Evolutionary conservation across 2,329 filamentous ascomycete species (phyloP), one percentile per base, ranked within the genome.

Genomic region (Trichoderma aggressivum): DNA sequence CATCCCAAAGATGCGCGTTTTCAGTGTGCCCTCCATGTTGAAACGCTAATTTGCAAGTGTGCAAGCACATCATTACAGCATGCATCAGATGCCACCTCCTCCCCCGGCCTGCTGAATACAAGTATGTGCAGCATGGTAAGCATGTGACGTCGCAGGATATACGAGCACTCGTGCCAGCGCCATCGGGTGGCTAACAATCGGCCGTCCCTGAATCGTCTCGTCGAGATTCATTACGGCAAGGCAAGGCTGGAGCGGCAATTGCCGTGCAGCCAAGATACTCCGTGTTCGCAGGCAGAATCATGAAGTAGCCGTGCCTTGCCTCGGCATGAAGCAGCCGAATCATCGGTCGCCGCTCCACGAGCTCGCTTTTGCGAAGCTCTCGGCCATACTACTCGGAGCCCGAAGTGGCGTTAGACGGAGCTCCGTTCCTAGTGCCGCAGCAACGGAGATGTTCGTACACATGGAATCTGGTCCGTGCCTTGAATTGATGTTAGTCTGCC

Each of bases 351-450:
- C 70, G 70, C 36, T 39, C 28, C 34, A 39, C 34, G 43, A 34
- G 64, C 70, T 69, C 70, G 70, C 34, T 71, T 68, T 71, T 67
- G 70, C 70, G 70, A 71, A 71, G 47, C 34, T 58, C 64, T 71
- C 70, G 70, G 70, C 50, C 43, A 55, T 68, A 58, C 36, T 4
- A 32, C 64, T 71, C 70, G 70, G 70, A 69, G 7, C 56, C 56
- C 66, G 66, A 61, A 24, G 21, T 53, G 56, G 53, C 55, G 28
- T 43, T 34, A 61, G 65, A 26, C 55, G 53, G 65, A 68, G 55
- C 63, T 66, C 47, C 43, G 63, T 53, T 53, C 21, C 47, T 62
- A 62, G 59, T 36, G 59, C 59, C 34, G 24, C 34, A 39, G 24
- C 34, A 39, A 36, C 59, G 59, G 59, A 62, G 59, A 21, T 18